Conservation (phyloP, 2,329 filamentous ascomycete genomes). For the Coniochaeta hoffmannii region DNA sequence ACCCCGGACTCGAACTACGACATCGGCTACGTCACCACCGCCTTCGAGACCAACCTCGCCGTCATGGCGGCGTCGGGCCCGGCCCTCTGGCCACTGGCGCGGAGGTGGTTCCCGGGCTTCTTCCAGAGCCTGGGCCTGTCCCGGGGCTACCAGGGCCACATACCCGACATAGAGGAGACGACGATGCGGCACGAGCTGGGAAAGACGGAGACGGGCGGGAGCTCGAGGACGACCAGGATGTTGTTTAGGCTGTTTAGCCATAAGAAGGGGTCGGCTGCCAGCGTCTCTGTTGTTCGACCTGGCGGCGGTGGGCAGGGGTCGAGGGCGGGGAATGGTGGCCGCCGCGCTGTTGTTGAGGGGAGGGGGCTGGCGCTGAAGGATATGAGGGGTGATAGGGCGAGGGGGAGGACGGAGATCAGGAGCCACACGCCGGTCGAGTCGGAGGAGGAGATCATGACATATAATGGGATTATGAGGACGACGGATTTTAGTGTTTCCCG, state of each 20-base stretch:
- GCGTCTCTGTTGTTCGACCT: not conserved
- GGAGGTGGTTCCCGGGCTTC: conserved; percentile 17
- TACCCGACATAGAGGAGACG: conserved; percentile 3
- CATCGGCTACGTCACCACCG: conserved; percentile 21
- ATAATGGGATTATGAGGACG: conserved; percentile 30
- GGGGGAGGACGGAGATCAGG: conserved; percentile 22
- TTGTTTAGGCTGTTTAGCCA: not conserved
- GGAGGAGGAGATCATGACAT: conserved; percentile 31
- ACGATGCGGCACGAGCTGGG: not conserved
- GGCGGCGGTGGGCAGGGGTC: not conserved
- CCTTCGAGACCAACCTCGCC: conserved; percentile 29
- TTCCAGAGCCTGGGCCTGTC: conserved; percentile 16
- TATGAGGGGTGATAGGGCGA: conserved; percentile 13
- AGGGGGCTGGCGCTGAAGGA: conserved; percentile 16
- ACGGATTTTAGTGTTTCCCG: conserved; percentile 16
- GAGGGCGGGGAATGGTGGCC: not conserved
- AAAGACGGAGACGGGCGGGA: not conserved
- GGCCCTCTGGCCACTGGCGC: conserved; percentile 29
- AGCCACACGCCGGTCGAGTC: conserved; percentile 22
- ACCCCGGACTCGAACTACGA: conserved; percentile 19
- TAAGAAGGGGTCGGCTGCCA: not conserved
- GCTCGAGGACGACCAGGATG: not conserved
- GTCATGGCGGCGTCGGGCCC: conserved; percentile 30
- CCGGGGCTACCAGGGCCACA: conserved; percentile 10
- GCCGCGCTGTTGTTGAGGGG: not conserved